Evolutionary conservation across 2,329 filamentous ascomycete genomes (phyloP).

Genomic region (Xylariales sp.): DNA sequence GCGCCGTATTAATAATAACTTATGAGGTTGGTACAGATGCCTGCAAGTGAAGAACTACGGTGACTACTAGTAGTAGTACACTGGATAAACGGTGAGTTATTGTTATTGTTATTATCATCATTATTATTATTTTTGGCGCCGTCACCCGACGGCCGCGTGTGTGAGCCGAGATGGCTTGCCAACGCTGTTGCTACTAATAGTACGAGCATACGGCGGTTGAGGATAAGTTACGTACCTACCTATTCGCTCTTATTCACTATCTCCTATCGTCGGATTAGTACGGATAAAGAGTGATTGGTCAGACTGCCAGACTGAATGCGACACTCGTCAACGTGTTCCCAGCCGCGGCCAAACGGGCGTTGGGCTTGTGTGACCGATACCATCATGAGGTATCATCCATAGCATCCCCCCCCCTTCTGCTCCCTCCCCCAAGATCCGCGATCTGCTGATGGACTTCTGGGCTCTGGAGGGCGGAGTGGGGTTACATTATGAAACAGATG

Average conservation of each 20-base stretch:
- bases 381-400: conserved; percentile 8
- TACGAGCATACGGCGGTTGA: neutral
- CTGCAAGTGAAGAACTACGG: neutral
- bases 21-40: neutral
- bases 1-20: neutral
- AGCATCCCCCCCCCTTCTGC: neutral
- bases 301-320: neutral
- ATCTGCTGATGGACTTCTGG: conserved; percentile 25
- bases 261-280: neutral
- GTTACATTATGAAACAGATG: conserved; percentile 23
- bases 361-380: conserved; percentile 12
- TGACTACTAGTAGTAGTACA: neutral
- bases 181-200: neutral
- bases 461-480: conserved; percentile 3
- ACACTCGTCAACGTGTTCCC: conserved; percentile 13
- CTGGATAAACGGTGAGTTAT: neutral
- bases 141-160: neutral
- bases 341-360: neutral
- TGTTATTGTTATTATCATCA: neutral
- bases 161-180: conserved; percentile 6
- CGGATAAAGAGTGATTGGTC: conserved; percentile 1
- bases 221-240: too few relatives aligned
- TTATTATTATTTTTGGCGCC: neutral
- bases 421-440: neutral
- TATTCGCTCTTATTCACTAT: neutral